Evolutionary conservation across 148 eudicot species (phyloP), one percentile per base, ranked within the genome.

Genomic region (Salicornia ramosissima): DNA sequence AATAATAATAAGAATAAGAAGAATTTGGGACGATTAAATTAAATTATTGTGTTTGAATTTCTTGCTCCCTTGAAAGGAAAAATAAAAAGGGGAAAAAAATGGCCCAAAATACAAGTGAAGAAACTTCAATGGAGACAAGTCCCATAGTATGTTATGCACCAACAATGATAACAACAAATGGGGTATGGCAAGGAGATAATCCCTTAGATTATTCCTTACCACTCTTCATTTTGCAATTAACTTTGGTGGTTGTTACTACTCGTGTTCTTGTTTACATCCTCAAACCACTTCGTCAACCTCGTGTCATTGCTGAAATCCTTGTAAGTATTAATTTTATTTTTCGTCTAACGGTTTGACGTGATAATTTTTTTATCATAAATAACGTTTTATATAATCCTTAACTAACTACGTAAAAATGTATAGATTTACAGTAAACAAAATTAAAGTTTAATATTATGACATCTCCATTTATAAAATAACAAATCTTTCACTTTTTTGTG

Each of bases 201-300:
- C 96, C 96, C 42, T 83, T 90, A 33, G 80, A 86, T 40, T 87
- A 80, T 68, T 85, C 96, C 3, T 82, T 90, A 49, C 90, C 92
- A 4, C 87, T 90, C 26, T 75, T 90, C 67, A 87, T 87, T 54
- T 57, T 90, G 69, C 96, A 90, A 73, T 73, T 90, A 58, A 77
- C 84, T 4, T 71, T 87, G 71, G 83, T 87, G 26, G 86, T 87
- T 2, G 76, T 87, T 28, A 79, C 80, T 22, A 87, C 88, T 72
- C 85, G 88, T 39, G 7, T 75, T 79, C 85, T 87, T 21, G 91
- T 78, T 62, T 79, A 70, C 63, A 1, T 81, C 71, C 83, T 90
- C 73, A 87, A 82, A 77, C 96, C 96, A 47, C 74, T 90, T 70
- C 89, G 92, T 6, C 92, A 87, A 71, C 92, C 96, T 29, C 92